Percentiles rank a stretch among this genome's conserved stretches.
These are phyloP conservation scores for Russula lepida DNA, from an alignment of 768 basidiomycete species.

Conservation along the genomic window DNA sequence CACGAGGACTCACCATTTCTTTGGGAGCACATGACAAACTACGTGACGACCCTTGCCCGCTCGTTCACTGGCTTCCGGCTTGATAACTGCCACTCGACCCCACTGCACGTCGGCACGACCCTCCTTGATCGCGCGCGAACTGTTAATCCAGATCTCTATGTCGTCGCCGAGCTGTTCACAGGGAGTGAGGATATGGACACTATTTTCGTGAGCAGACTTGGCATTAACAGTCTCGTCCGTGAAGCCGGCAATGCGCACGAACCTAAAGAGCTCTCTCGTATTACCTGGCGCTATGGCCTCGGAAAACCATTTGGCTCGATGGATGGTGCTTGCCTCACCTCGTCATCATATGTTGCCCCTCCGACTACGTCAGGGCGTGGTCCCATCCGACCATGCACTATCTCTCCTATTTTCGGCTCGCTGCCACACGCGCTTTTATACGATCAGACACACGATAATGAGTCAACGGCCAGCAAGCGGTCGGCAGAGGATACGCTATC, in stretches of 20 bases:
- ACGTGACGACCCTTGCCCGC: slow-evolving; percentile 71
- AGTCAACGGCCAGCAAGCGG: slow-evolving; percentile 82
- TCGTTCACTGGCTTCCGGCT: slow-evolving; percentile 95
- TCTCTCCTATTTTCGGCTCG: slow-evolving; percentile 79
- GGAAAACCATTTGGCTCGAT: slow-evolving; percentile 96
- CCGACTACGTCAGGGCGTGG: slow-evolving; percentile 80
- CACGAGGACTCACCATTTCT: slow-evolving; percentile 54
- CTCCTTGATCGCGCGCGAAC: slow-evolving; percentile 89
- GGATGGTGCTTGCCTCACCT: slow-evolving; percentile 81
- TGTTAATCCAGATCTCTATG: slow-evolving; percentile 86
- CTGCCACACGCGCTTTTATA: slow-evolving; percentile 89
- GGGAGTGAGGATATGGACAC: slow-evolving; percentile 92
- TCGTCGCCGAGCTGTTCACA: slow-evolving; percentile 95
- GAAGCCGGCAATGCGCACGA: slow-evolving; percentile 91
- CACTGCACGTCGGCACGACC: slow-evolving; percentile 88
- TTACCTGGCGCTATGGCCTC: slow-evolving; percentile 85
- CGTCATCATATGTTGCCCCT: slow-evolving; percentile 50
- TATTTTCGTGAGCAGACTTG: slow-evolving; percentile 83
- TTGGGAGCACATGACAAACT: slow-evolving; percentile 84
- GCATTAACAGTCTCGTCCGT: slow-evolving; percentile 87
- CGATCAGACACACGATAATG: slow-evolving; percentile 97
- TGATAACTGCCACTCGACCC: slow-evolving; percentile 98
- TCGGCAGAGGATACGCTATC: slow-evolving; percentile 94
- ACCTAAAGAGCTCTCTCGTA: slow-evolving; percentile 81
- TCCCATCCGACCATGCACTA: slow-evolving; percentile 58